Conservation (phyloP, 495 filamentous ascomycete species). For the Neurospora sp. region DNA sequence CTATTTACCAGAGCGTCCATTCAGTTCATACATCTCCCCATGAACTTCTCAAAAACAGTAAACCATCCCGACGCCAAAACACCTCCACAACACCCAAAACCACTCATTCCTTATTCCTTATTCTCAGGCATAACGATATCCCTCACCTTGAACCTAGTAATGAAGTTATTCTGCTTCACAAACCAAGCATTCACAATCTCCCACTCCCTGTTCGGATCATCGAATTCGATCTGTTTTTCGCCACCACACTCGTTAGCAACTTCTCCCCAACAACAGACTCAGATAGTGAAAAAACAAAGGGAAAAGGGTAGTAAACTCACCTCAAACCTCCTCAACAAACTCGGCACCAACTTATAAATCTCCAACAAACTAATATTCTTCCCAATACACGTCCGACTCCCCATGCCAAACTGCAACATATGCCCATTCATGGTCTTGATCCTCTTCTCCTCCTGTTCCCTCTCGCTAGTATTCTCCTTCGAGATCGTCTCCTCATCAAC, state of each 20-base stretch:
- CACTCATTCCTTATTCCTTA: not conserved
- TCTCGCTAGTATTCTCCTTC: constrained; percentile 1
- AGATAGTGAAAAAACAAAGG: no score
- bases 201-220: constrained; percentile 52
- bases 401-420: constrained; percentile 55
- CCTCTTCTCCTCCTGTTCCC: constrained; percentile 30
- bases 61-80: not conserved
- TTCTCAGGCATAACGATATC: constrained; percentile 32
- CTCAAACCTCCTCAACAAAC: constrained; percentile 59
- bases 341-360: constrained; percentile 72
- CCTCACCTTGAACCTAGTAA: constrained; percentile 41
- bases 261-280: no score
- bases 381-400: constrained; percentile 53
- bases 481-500: constrained; percentile 7
- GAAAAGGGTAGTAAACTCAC: constrained; percentile 19
- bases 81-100: not conserved
- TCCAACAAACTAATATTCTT: constrained; percentile 68
- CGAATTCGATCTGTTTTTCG: constrained; percentile 38
- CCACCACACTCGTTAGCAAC: no score
- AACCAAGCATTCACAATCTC: constrained; percentile 64
- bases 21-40: not conserved
- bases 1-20: not conserved
- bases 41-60: not conserved
- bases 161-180: constrained; percentile 57
- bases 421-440: constrained; percentile 47